Evolutionary conservation across 768 basidiomycete species (phyloP).

Genomic region (Trametes cinnabarina): DNA sequence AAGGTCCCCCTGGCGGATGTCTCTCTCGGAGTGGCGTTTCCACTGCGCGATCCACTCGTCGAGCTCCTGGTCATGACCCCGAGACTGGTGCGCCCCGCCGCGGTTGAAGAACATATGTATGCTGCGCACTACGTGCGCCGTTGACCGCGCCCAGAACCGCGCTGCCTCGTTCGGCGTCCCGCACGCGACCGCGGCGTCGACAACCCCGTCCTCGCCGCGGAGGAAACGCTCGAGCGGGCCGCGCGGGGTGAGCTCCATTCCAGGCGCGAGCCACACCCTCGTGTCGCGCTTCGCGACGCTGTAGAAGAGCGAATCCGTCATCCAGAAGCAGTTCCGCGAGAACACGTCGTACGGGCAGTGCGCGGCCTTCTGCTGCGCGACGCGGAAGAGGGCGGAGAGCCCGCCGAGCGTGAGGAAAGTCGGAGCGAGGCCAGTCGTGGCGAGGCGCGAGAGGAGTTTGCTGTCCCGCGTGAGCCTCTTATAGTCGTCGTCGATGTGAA

Average conservation of each 20-base stretch:
- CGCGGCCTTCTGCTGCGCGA: neutral
- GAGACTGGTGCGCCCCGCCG: neutral
- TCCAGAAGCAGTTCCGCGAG: slow-evolving; percentile 13
- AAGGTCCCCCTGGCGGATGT: no score
- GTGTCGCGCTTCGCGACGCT: neutral
- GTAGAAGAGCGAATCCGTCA: slow-evolving; percentile 13
- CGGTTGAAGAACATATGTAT: neutral
- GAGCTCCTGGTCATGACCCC: slow-evolving; percentile 11
- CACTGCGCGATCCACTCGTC: neutral
- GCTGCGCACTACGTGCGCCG: neutral
- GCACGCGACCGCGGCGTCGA: slow-evolving; percentile 2
- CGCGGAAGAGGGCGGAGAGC: neutral
- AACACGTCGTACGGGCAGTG: neutral
- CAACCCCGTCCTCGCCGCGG: slow-evolving; percentile 1
- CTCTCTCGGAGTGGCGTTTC: no score
- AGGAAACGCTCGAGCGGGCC: slow-evolving; percentile 3
- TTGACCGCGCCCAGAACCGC: neutral
- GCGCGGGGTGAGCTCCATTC: neutral
- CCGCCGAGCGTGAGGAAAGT: slow-evolving; percentile 1
- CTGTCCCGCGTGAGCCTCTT: neutral
- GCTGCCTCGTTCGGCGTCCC: neutral
- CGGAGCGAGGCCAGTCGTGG: neutral
- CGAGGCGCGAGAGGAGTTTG: neutral
- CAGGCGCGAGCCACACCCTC: neutral
- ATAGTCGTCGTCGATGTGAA: slow-evolving; percentile 1